Evolutionary conservation across 1,139 yeast species (phyloP).

Genomic region (Geotrichum restrictum): DNA sequence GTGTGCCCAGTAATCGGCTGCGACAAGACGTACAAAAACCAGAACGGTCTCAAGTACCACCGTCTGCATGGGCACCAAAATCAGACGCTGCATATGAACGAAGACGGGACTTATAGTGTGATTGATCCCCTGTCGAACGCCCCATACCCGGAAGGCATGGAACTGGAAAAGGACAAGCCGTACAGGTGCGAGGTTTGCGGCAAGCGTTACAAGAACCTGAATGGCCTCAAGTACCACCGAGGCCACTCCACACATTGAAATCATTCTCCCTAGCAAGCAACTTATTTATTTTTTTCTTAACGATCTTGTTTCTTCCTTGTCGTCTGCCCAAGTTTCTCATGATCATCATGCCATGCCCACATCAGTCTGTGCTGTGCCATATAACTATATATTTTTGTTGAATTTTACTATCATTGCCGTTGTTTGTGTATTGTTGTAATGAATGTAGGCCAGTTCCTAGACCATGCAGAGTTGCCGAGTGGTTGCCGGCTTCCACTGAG

Average conservation of each 20-base stretch:
- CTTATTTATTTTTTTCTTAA: no score
- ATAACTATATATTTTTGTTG: no score
- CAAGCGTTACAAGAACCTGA: slow-evolving; percentile 89
- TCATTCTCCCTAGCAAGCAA: no score
- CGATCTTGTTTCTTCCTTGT: no score
- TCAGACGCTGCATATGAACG: slow-evolving; percentile 82
- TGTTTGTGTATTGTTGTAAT: no score
- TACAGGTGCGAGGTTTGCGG: slow-evolving; percentile 98
- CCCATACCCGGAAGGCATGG: slow-evolving; percentile 84
- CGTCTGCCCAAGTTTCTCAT: no score
- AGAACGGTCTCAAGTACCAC: slow-evolving; percentile 94
- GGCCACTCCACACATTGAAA: slow-evolving; percentile 90
- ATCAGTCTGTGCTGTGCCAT: no score
- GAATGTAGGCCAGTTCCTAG: no score
- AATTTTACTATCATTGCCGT: no score
- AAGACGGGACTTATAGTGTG: slow-evolving; percentile 91
- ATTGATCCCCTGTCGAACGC: slow-evolving; percentile 90
- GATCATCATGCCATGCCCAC: no score
- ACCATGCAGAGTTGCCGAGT: no score
- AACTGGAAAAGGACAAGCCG: slow-evolving; percentile 95
- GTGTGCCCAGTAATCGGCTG: slow-evolving; percentile 98
- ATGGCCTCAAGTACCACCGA: slow-evolving; percentile 93
- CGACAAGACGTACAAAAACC: slow-evolving; percentile 94
- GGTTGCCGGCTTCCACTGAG: no score
- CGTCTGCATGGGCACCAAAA: slow-evolving; percentile 96